These are phyloP conservation scores for Oryza nivara DNA, from an alignment of 176 grass and related monocot species.

Conservation along the genomic window DNA sequence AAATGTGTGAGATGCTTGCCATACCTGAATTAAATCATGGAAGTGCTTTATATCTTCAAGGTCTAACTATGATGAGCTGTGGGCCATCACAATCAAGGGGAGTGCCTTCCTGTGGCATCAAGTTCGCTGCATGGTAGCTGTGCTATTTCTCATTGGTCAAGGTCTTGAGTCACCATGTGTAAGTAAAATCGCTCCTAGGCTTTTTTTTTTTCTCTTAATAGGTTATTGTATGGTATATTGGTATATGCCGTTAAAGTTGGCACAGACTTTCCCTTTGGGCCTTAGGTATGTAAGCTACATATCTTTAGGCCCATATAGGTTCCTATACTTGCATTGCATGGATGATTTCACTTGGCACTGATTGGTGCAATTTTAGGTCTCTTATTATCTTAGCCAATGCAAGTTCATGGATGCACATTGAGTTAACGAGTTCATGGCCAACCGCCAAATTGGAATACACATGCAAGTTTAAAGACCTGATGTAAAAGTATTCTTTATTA, in stretches of 20 bases:
- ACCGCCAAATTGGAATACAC: not conserved
- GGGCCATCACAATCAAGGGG: slow-evolving; percentile 82
- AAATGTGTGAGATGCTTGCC: slow-evolving; percentile 16
- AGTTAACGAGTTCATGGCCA: not conserved
- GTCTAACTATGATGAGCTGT: slow-evolving; percentile 75
- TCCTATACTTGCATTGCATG: slow-evolving; percentile 1
- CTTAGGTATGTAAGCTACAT: slow-evolving; percentile 1
- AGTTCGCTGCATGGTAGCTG: slow-evolving; percentile 95
- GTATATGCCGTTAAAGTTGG: slow-evolving; percentile 7
- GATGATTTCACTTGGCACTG: not conserved
- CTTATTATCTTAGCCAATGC: not conserved
- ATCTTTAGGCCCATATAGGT: not conserved
- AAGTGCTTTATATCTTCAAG: slow-evolving; percentile 44
- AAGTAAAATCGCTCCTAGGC: slow-evolving; percentile 46
- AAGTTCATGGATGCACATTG: slow-evolving; percentile 12
- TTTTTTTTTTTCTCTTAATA: not conserved
- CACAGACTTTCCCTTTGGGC: not conserved
- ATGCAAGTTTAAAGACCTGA: slow-evolving; percentile 6
- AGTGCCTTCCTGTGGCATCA: slow-evolving; percentile 99
- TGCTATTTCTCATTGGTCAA: slow-evolving; percentile 89
- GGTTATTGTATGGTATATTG: slow-evolving; percentile 1
- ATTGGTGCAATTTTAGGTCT: slow-evolving; percentile 1
- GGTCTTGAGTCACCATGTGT: slow-evolving; percentile 82
- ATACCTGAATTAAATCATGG: slow-evolving; percentile 15
- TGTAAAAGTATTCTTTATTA: not conserved